Base-by-base conservation (phyloP, 257 asterid genomes). In the Thymus quinquecostatus region DNA sequence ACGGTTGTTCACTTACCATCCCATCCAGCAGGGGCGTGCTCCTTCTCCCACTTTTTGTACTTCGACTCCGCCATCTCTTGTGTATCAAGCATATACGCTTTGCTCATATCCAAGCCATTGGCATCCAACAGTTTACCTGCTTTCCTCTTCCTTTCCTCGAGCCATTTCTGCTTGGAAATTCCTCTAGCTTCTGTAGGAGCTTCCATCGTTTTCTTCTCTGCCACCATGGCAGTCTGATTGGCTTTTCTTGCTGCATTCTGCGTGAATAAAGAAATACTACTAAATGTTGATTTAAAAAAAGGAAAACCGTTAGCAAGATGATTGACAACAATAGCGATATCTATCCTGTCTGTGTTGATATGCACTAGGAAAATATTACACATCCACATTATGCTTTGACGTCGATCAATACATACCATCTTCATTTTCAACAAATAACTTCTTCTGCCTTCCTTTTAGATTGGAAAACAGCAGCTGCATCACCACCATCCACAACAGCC, bases 21-120 rank as follows among this genome's bases (percentile, higher is more conserved):
- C 99, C 99, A 89, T 66, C 99, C 99, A 82, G 83, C 86, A 66
- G 98, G 98, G 73, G 99, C 98, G 74, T 96, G 96, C 44, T 86
- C 91, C 85, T 92, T 89, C 74, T 87, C 97, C 97, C 97, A 89
- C 76, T 89, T 95, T 85, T 95, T 88, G 81, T 95, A 95, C 82
- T 95, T 95, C 1, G 84, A 13, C 78, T 88, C 83, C 47, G 98
- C 99, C 89, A 81, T 79, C 72, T 89, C 99, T 75, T 88, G 87
- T 1, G 98, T 92, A 74, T 92, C 98, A 57, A 95, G 91, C 97
- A 92, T 89, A 77, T 86, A 92, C 32, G 98, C 88, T 81, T 89
- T 86, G 79, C 85, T 88, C 96, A 92, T 92, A 73, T 92, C 99
- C 69, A 95, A 77, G 30, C 98, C 98, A 81, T 95, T 95, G 66